Evolutionary conservation across 345 rosid species (phyloP).

Genomic region (Eucalyptus microcorys): DNA sequence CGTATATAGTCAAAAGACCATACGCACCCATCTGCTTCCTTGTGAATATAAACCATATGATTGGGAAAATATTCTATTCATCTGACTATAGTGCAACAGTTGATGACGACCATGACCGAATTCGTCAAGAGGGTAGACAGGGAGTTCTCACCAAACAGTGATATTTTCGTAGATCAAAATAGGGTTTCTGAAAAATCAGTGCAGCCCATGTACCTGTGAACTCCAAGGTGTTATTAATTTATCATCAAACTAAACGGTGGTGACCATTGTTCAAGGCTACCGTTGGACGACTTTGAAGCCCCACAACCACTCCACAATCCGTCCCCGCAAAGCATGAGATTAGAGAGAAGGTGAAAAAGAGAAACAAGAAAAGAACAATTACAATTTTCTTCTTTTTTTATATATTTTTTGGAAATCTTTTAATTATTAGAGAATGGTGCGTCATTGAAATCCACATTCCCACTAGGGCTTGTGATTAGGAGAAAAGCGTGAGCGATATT

Average conservation of each 20-base stretch:
- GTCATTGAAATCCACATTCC: background rate
- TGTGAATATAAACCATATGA: background rate
- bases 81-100: background rate
- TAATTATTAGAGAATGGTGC: background rate
- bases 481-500: background rate
- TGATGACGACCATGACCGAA: background rate
- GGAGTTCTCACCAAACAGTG: background rate
- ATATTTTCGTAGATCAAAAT: background rate
- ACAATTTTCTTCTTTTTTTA: background rate
- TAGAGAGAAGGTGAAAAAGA: background rate
- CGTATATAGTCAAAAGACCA: background rate
- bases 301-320: background rate
- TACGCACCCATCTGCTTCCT: background rate
- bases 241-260: background rate
- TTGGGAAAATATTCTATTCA: background rate
- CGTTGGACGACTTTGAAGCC: background rate
- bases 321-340: background rate
- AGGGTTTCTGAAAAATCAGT: background rate
- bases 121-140: background rate
- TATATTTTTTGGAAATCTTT: background rate
- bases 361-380: background rate
- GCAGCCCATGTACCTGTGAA: background rate
- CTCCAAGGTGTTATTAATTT: background rate
- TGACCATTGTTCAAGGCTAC: background rate
- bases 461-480: conserved; percentile 13